A percentile compares a stretch with the other conserved stretches of the same genome.
Conservation (phyloP, 257 asterid genomes). For the Henckelia pumila region DNA sequence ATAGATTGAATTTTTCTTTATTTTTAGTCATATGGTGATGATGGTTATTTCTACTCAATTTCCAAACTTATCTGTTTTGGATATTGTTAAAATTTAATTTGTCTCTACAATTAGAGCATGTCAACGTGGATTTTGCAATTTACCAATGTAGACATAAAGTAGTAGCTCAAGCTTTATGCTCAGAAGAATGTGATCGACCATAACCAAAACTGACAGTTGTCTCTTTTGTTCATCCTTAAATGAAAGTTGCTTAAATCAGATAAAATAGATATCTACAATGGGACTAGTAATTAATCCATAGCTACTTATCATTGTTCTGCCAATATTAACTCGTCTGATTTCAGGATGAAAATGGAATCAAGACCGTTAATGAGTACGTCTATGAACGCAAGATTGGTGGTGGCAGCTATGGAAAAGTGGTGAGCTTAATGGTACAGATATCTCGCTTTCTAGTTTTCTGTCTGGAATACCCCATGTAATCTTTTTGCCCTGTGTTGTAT, state of each 20-base stretch:
- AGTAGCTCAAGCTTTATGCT: conserved; percentile 23
- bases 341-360: conserved; percentile 85
- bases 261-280: not conserved
- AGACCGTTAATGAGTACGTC: conserved; percentile 79
- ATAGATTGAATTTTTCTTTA: too few species aligned
- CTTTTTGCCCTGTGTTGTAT: conserved; percentile 4
- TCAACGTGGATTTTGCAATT: not conserved
- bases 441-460: conserved; percentile 15
- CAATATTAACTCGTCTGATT: not conserved
- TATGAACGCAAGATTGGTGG: conserved; percentile 82
- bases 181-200: conserved; percentile 15
- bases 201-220: too few species aligned
- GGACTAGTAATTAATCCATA: conserved; percentile 16
- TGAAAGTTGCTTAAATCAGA: conserved; percentile 6
- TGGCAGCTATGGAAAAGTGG: conserved; percentile 99
- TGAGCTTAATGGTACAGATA: conserved; percentile 34
- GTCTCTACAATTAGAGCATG: conserved; percentile 1
- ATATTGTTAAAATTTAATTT: too few species aligned
- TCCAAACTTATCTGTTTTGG: too few species aligned
- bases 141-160: not conserved
- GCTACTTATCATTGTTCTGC: conserved; percentile 18
- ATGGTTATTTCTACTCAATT: too few species aligned
- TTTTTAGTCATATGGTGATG: too few species aligned
- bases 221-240: not conserved
- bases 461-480: conserved; percentile 18